Evolutionary conservation across 2,329 filamentous ascomycete genomes (phyloP).

Genomic region (Epichloe festucae): DNA sequence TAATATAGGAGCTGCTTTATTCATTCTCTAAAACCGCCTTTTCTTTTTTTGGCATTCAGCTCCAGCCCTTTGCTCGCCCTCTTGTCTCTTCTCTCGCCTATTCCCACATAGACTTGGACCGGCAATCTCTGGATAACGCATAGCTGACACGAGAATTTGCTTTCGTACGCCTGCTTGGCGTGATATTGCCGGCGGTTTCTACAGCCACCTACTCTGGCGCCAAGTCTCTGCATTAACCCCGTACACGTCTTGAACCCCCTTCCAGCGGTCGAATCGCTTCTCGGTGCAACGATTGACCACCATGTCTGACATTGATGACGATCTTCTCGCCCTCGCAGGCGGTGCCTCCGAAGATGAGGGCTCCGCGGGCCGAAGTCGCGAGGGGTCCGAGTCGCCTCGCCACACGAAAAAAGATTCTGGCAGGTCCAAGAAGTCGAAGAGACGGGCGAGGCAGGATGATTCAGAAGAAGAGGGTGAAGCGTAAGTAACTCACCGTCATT

Average conservation of each 20-base stretch:
- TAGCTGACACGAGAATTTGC: not conserved
- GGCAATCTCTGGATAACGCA: not conserved
- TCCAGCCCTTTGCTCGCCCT: not conserved
- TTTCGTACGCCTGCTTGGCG: not conserved
- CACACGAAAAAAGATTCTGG: slow-evolving; percentile 19
- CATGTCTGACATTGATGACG: slow-evolving; percentile 87
- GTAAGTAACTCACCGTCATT: slow-evolving; percentile 18
- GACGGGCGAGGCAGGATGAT: slow-evolving; percentile 28
- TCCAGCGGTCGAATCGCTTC: not conserved
- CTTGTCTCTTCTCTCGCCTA: no score
- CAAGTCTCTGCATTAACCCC: not conserved
- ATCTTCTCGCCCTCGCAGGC: slow-evolving; percentile 84
- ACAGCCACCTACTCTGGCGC: not conserved
- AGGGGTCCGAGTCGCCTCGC: slow-evolving; percentile 40
- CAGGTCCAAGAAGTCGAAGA: slow-evolving; percentile 33
- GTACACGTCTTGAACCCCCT: not conserved
- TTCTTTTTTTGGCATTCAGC: not conserved
- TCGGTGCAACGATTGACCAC: slow-evolving; percentile 11
- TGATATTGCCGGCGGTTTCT: not conserved
- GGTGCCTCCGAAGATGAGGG: slow-evolving; percentile 54
- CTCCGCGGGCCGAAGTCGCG: slow-evolving; percentile 39
- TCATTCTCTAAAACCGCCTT: not conserved
- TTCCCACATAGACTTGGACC: not conserved
- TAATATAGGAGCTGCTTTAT: no score
- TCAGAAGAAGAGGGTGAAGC: slow-evolving; percentile 52